Conservation (phyloP, 2,329 filamentous ascomycete species). For the Ceratocystis diversiconidia region DNA sequence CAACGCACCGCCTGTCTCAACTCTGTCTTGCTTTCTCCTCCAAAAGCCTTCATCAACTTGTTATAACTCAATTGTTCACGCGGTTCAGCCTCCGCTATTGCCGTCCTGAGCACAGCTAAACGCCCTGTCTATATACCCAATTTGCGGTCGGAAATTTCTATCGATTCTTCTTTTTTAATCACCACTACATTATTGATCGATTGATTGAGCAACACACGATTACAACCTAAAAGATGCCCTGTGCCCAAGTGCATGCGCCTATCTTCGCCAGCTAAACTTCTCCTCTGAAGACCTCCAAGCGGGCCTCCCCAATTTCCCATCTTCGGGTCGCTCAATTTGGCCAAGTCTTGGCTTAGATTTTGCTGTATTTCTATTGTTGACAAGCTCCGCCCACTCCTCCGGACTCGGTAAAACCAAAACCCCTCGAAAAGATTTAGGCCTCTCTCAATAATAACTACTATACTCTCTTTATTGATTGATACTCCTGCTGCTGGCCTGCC, state of each 20-base stretch:
- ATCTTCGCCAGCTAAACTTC: conserved; percentile 5
- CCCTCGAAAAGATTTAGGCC: neutral
- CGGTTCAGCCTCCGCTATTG: neutral
- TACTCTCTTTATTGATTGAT: neutral
- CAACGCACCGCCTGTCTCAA: neutral
- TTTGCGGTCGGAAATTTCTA: neutral
- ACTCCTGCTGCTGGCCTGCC: neutral
- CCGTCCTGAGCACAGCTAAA: neutral
- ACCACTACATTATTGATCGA: neutral
- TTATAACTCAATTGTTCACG: neutral
- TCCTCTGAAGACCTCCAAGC: neutral
- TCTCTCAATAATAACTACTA: neutral
- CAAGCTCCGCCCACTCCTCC: neutral
- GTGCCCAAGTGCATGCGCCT: neutral
- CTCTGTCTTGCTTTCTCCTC: neutral
- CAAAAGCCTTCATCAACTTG: neutral
- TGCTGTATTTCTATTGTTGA: neutral
- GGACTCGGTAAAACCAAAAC: neutral
- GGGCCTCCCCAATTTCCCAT: neutral
- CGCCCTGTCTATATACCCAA: neutral
- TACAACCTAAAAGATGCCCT: neutral
- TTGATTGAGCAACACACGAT: neutral
- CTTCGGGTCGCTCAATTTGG: neutral
- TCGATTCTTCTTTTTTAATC: neutral
- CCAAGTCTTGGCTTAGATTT: neutral